These are phyloP conservation scores for Botrytis squamosa DNA, from an alignment of 2,329 filamentous ascomycete species.

Conservation along the genomic window DNA sequence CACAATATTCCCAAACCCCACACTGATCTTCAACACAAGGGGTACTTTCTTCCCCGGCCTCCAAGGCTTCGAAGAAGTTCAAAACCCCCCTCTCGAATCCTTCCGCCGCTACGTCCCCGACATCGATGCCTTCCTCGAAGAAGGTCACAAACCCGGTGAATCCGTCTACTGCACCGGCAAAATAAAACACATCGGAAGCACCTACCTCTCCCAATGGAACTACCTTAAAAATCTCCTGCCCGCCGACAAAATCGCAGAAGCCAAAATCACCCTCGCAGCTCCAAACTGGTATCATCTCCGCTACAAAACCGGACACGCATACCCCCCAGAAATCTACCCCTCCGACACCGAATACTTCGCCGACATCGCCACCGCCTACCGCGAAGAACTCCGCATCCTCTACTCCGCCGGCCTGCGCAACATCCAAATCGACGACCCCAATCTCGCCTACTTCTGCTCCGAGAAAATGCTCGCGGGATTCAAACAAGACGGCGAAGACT, in stretches of 20 bases:
- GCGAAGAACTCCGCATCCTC: conserved; percentile 51
- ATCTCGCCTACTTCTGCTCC: conserved; percentile 70
- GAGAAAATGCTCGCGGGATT: conserved; percentile 69
- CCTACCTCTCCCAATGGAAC: conserved; percentile 56
- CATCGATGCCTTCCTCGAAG: conserved; percentile 44
- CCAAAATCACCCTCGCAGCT: conserved; percentile 67
- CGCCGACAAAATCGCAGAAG: conserved; percentile 59
- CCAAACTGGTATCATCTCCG: conserved; percentile 70
- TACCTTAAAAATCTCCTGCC: conserved; percentile 59
- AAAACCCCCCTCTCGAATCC: conserved; percentile 39
- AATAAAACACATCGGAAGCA: conserved; percentile 48
- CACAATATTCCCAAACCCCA: fast-evolving
- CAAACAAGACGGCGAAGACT: conserved; percentile 65
- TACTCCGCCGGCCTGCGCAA: conserved; percentile 54
- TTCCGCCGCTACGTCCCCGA: conserved; percentile 44
- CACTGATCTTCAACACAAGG: conserved; percentile 16
- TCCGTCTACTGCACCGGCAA: conserved; percentile 48
- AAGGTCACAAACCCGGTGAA: conserved; percentile 48
- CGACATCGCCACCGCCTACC: conserved; percentile 54
- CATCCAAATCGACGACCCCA: conserved; percentile 56
- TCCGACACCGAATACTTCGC: conserved; percentile 53
- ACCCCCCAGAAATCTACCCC: conserved; percentile 49
- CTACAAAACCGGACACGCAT: conserved; percentile 53
- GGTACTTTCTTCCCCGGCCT: conserved; percentile 36
- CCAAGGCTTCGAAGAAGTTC: conserved; percentile 35